Evolutionary conservation across 2,329 filamentous ascomycete species (phyloP).

Genomic region (Fusarium clavum): DNA sequence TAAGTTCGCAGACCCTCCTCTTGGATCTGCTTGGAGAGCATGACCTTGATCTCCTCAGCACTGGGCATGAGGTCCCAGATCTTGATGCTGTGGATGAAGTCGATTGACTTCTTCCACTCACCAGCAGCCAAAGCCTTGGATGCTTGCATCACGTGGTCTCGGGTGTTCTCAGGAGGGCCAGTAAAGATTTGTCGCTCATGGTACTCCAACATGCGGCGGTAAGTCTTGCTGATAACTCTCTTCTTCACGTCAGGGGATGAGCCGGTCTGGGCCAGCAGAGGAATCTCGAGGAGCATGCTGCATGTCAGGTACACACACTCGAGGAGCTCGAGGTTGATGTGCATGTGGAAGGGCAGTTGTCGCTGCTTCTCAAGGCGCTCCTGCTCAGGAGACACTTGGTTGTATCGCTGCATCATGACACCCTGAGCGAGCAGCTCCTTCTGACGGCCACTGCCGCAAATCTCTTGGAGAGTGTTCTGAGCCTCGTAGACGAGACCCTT

Average conservation of each 20-base stretch:
- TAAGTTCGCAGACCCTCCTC: conserved; percentile 98
- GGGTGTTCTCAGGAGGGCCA: conserved; percentile 96
- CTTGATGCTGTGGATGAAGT: conserved; percentile 97
- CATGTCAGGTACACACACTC: conserved; percentile 99
- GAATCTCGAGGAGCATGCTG: conserved; percentile 99
- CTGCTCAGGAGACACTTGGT: conserved; percentile 95
- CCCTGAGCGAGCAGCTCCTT: conserved; percentile 98
- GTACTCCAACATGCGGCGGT: conserved; percentile 98
- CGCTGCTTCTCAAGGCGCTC: conserved; percentile 97
- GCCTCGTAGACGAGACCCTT: conserved; percentile 97
- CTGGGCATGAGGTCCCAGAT: conserved; percentile 99
- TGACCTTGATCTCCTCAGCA: conserved; percentile 91
- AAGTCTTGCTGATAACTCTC: conserved; percentile 98
- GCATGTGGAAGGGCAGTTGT: conserved; percentile 99
- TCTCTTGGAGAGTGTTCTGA: conserved; percentile 97
- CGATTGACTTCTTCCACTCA: conserved; percentile 97
- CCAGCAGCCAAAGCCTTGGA: conserved; percentile 96
- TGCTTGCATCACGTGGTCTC: conserved; percentile 99
- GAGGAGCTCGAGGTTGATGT: conserved; percentile 98
- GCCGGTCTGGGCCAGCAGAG: conserved; percentile 93
- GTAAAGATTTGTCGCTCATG: conserved; percentile 99
- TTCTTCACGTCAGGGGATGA: conserved; percentile 98
- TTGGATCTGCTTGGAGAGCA: conserved; percentile 98
- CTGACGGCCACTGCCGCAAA: conserved; percentile 95
- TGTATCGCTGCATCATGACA: conserved; percentile 97